Base-by-base conservation (phyloP, 768 basidiomycete species). In the Termitomyces sp. region DNA sequence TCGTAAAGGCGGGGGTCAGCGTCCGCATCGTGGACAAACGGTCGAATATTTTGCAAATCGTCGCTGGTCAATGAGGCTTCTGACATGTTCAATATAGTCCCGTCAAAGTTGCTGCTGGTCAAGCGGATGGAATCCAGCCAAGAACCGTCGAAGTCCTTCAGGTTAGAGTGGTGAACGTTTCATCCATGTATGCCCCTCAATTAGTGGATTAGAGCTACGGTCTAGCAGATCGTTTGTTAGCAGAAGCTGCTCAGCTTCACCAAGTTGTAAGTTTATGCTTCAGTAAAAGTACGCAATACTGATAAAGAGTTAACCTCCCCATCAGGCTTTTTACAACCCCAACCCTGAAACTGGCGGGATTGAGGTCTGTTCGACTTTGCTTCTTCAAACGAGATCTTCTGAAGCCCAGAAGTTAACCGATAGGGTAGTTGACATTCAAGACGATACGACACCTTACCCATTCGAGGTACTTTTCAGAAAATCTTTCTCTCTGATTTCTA, bases 311-410 rank as follows among this genome's bases (percentile, higher is more conserved):
- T 3, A 7, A 27, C 4, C 45, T 45, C 37, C 14, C 5, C n/a
- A 26, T 14, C 47, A 91, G 89, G 84, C 88, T 8, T 90, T 91
- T 68, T 91, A 91, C 65, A 87, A 89, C 62, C 89, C 89, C 3
- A 74, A 77, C 22, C 70, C 75, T 1, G 64, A 78, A 32, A 65
- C 61, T 34, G 86, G 86, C 16, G 85, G 79, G 4, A 88, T 91
- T 37, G 79, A 86, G 76, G 89, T 85, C 49, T 39, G 71, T 40
- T 2, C 55, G 27, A 32, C 34, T 48, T 13, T 22, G 0, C 20
- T 12, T 54, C 47, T 54, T 22, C 52, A 5, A 26, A 57, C 27
- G n/a, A 16, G n/a, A 56, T 24, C 40, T 13, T 49, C 46, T 57
- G 22, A 32, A 55, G 20, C 24, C 27, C 37, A 40, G 27, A 50